phyloP scores from a whole-genome alignment of 768 basidiomycete genomes.

The Trametes gibbosa region DNA sequence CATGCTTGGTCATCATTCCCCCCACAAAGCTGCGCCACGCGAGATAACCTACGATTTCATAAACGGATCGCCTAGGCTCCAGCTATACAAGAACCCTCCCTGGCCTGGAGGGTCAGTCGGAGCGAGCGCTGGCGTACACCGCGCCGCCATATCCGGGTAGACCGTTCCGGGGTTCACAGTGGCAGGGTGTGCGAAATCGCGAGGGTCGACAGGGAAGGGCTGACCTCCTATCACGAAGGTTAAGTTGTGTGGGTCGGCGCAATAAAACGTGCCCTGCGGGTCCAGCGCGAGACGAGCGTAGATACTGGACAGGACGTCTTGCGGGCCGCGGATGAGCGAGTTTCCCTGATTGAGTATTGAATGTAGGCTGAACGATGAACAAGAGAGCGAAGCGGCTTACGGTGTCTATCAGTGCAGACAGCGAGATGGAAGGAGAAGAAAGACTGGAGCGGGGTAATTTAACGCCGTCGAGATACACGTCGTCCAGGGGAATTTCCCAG shows the following conservation, averaged over 20 bases:
- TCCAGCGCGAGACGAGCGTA: constrained; percentile 34
- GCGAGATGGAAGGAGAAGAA: constrained; percentile 43
- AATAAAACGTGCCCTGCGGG: constrained; percentile 44
- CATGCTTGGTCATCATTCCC: background rate
- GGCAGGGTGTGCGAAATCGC: constrained; percentile 58
- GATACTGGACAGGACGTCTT: constrained; percentile 59
- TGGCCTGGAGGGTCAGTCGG: constrained; percentile 60
- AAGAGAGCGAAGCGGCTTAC: constrained; percentile 32
- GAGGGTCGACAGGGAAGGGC: constrained; percentile 71
- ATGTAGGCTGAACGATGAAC: background rate
- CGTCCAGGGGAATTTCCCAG: constrained; percentile 73
- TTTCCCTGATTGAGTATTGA: constrained; percentile 49
- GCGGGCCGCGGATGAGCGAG: constrained; percentile 72
- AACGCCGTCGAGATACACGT: constrained; percentile 67
- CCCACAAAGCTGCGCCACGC: background rate
- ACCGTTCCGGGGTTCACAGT: constrained; percentile 21
- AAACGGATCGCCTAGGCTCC: constrained; percentile 78
- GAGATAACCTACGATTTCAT: constrained; percentile 57
- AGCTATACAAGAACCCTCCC: constrained; percentile 62
- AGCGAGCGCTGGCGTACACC: constrained; percentile 55
- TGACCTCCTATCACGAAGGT: constrained; percentile 67
- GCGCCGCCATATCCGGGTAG: constrained; percentile 31
- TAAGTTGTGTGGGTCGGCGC: constrained; percentile 58
- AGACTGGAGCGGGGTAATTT: constrained; percentile 56
- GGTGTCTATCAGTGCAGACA: constrained; percentile 72